phyloP scores from a whole-genome alignment of 2,329 filamentous ascomycete genomes.

The Aureobasidium leucospermi region DNA sequence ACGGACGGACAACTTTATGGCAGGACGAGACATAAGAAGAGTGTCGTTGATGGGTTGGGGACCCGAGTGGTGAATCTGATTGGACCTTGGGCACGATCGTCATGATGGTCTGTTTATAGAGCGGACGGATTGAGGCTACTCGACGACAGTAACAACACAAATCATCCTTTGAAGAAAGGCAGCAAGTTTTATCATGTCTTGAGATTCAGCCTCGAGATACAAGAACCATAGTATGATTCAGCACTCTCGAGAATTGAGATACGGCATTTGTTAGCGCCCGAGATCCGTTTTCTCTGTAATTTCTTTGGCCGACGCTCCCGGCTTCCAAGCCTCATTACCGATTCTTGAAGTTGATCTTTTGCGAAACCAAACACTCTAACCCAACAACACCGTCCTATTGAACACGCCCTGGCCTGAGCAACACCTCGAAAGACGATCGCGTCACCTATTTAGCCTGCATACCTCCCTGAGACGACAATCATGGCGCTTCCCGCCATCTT shows the following conservation, averaged over 20 bases:
- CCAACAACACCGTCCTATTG: not conserved
- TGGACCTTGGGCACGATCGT: not conserved
- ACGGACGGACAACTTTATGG: not conserved
- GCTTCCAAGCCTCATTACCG: not conserved
- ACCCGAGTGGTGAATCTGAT: not conserved
- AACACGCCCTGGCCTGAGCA: not conserved
- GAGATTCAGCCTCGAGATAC: not conserved
- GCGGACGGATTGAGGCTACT: too few relatives aligned
- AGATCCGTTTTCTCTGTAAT: slow-evolving; percentile 2
- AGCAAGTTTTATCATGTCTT: too few relatives aligned
- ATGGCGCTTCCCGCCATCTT: slow-evolving; percentile 18
- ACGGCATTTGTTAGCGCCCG: not conserved
- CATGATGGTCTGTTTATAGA: not conserved
- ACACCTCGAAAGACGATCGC: not conserved
- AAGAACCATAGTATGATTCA: not conserved
- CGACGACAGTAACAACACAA: too few relatives aligned
- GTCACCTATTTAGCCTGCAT: not conserved
- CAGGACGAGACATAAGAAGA: not conserved
- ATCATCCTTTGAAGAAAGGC: not conserved
- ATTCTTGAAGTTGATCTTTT: not conserved
- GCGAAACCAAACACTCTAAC: not conserved
- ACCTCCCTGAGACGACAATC: not conserved
- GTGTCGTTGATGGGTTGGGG: not conserved
- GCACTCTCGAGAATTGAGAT: not conserved
- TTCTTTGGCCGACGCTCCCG: slow-evolving; percentile 4